Evolutionary conservation across 768 basidiomycete species (phyloP).

Genomic region (Pleurotus citrinopileatus): DNA sequence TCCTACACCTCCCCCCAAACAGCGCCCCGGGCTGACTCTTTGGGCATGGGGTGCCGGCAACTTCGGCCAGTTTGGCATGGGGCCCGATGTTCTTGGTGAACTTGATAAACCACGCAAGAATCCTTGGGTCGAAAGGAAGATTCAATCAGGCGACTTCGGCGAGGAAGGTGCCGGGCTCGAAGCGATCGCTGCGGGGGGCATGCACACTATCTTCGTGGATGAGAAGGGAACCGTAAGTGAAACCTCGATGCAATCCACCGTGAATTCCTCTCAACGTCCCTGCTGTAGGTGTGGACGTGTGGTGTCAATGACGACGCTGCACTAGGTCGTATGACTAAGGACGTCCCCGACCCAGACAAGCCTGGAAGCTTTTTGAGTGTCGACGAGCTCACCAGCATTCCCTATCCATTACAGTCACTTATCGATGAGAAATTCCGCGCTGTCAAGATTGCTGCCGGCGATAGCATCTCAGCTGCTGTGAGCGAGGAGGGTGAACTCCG

Average conservation of each 20-base stretch:
- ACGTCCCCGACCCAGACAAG: slow-evolving; percentile 58
- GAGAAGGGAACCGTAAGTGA: slow-evolving; percentile 82
- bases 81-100: slow-evolving; percentile 69
- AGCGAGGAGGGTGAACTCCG: slow-evolving; percentile 76
- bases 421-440: slow-evolving; percentile 82
- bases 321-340: slow-evolving; percentile 72
- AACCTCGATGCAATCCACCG: not conserved
- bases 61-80: slow-evolving; percentile 95
- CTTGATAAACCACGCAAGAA: slow-evolving; percentile 76
- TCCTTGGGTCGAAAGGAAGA: slow-evolving; percentile 72
- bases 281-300: slow-evolving; percentile 77
- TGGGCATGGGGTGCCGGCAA: slow-evolving; percentile 93
- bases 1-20: slow-evolving; percentile 52
- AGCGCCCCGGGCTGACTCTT: slow-evolving; percentile 66
- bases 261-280: slow-evolving; percentile 6
- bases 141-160: slow-evolving; percentile 69
- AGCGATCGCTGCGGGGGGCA: slow-evolving; percentile 75
- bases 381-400: slow-evolving; percentile 51
- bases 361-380: slow-evolving; percentile 55
- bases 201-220: slow-evolving; percentile 88
- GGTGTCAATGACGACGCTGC: slow-evolving; percentile 89
- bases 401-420: slow-evolving; percentile 66
- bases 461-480: slow-evolving; percentile 85
- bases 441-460: slow-evolving; percentile 79
- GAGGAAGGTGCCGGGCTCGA: slow-evolving; percentile 78